Base-by-base conservation (phyloP, 129 eudicot genomes). In the Mikania micrantha region DNA sequence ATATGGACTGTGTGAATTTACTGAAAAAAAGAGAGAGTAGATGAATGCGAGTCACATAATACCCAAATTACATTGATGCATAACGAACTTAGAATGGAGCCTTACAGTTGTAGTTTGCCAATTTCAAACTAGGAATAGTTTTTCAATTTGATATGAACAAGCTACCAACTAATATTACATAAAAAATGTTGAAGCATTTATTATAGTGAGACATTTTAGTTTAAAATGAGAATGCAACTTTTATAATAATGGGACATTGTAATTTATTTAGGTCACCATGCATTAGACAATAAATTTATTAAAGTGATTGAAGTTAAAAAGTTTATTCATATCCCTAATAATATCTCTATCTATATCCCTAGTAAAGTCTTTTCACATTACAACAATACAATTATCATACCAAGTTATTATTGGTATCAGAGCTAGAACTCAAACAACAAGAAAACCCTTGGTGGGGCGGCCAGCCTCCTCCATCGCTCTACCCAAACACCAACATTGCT, bases 1-100 rank as follows among this genome's bases (percentile, higher is more conserved):
- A 81, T 76, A 66, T 49, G 92, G 90, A 80, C 95, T 80, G 80
- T 84, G 82, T 52, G 99, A 93, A 62, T 93, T 83, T 79, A 93
- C 99, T 93, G 90, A 24, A 82, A 42, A 75, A 45, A 71, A 77
- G 17, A 78, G 64, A 77, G 17, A 78, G 64, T 42, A 71, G 25
- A 74, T 22, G 34, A 63, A 35, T 9, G 50, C 22, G n/a, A 59
- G 41, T 74, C 56, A 60, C 27, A 38, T 52, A 45, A 4, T 38
- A 54, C 56, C 56, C 50, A 52, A 20, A 72, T n/a, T 44, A 27
- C 29, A 74, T 21, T 35, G 17, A 39, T 61, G 52, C 40, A 40
- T 39, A 8, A 60, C 27, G 61, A 22, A 20, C 31, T 45, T 31
- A 19, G 20, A 47, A 16, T 35, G 24, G n/a, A 9, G 24, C 27